Evolutionary conservation across 73 alveolate genomes (phyloP), one percentile per base, ranked within the genome.

Genomic region (Durusdinium trenchii): DNA sequence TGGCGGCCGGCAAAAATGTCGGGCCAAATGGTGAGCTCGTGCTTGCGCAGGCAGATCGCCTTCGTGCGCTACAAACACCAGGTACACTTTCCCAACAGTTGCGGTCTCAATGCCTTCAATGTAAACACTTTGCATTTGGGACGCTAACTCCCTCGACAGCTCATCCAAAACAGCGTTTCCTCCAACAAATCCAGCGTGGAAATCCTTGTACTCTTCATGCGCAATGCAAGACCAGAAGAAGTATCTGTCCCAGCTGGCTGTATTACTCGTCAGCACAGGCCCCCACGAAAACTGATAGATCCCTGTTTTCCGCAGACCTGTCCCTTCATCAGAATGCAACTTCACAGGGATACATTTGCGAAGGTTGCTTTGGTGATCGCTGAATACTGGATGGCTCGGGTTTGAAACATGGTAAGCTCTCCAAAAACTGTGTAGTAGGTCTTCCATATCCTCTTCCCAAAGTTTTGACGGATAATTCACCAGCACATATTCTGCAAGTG

Each of bases 391-490:
- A 40, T 81, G 91, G 20, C 45, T 6, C 4, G 43, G 47, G 42
- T 81, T 12, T 3, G 18, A 46, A 81, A 16, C n/a, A 32, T 43
- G 36, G 71, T 81, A 81, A 18, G 67, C 61, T 28, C n/a, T 38
- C 91, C 91, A 81, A 81, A 81, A 81, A 42, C 18, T 30, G 16
- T 42, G 46, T 42, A 6, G 12, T 57, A 23, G 12, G 12, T 12
- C 54, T 43, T 45, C 14, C 43, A 26, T 48, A 40, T 45, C 38
- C 43, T 67, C 91, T 10, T 12, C 51, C 0, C 14, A n/a, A 14
- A 81, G 91, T 43, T 81, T 81, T n/a, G 42, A 47, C 12, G 91
- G 91, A n/a, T n/a, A 81, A 67, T 32, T 23, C 69, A 57, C 12
- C 12, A 57, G 69, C 69, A 57, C 12, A 16, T 57, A 16, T 57